Percentiles rank a stretch among this genome's conserved stretches.
These are phyloP conservation scores for Astrocystis sublimbata DNA, from an alignment of 495 filamentous ascomycete species.

Conservation along the genomic window DNA sequence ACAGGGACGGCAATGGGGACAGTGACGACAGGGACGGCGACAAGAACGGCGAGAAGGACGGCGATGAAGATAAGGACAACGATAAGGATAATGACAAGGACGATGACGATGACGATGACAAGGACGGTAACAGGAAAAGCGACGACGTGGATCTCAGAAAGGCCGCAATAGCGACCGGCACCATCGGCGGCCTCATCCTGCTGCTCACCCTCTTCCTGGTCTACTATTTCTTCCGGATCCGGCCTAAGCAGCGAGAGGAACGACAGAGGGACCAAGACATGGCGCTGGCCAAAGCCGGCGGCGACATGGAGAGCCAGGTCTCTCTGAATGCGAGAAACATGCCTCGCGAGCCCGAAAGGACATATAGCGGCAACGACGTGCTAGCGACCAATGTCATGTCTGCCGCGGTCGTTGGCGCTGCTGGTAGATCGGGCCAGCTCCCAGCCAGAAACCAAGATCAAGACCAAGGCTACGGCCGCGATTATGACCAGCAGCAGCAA, in stretches of 20 bases:
- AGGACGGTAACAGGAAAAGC: neutral
- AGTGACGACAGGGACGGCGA: neutral
- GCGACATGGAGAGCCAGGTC: constrained; percentile 23
- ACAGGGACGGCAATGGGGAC: too few relatives aligned
- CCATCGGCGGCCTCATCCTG: constrained; percentile 20
- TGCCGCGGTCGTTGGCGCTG: neutral
- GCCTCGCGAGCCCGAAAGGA: neutral
- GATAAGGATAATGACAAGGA: neutral
- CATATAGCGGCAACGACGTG: neutral
- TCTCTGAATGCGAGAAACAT: neutral
- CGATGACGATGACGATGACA: neutral
- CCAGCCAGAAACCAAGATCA: neutral
- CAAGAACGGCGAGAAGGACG: neutral
- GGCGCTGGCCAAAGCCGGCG: constrained; percentile 5
- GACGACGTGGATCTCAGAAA: neutral
- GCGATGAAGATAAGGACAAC: neutral
- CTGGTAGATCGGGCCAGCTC: neutral
- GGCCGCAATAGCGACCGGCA: constrained; percentile 11
- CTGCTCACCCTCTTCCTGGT: constrained; percentile 14
- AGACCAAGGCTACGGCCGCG: neutral
- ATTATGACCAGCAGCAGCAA: neutral
- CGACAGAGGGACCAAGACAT: neutral
- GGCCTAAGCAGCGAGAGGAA: constrained; percentile 22
- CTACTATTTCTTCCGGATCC: constrained; percentile 25
- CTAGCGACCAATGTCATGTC: neutral